phyloP scores from a whole-genome alignment of 768 basidiomycete genomes.

The Tubosaeta sp. region DNA sequence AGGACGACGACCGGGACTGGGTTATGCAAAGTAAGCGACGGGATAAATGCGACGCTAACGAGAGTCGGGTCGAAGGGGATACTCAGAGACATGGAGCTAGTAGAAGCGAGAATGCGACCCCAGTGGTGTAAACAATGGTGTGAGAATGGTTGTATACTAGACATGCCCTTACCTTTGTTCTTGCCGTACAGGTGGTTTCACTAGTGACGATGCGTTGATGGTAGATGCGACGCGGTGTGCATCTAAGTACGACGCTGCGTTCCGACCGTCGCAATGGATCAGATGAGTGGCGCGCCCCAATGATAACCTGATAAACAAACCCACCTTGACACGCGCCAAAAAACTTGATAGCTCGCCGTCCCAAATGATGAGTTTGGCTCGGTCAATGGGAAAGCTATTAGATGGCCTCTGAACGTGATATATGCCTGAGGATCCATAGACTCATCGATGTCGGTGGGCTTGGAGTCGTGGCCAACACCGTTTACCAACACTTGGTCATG shows the following conservation, averaged over 20 bases:
- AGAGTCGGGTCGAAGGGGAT: conserved; percentile 63
- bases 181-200: conserved; percentile 96
- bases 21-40: conserved; percentile 50
- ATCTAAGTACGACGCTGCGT: conserved; percentile 75
- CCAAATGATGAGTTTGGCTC: conserved; percentile 92
- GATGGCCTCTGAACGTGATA: conserved; percentile 67
- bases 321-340: conserved; percentile 89
- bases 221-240: conserved; percentile 89
- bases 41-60: conserved; percentile 87
- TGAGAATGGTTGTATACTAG: not conserved
- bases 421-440: conserved; percentile 57
- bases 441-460: conserved; percentile 62
- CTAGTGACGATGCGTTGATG: conserved; percentile 89
- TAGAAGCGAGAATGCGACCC: conserved; percentile 94
- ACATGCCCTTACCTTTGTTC: conserved; percentile 68
- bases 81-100: conserved; percentile 68
- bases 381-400: conserved; percentile 86
- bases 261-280: conserved; percentile 37
- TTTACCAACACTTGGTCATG: conserved; percentile 83
- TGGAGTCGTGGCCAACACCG: conserved; percentile 66
- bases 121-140: conserved; percentile 50
- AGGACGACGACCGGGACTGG: conserved; percentile 63
- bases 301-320: conserved; percentile 14
- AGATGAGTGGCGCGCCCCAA: conserved; percentile 1
- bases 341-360: conserved; percentile 99